Conservation (phyloP, 306 rosid species). For the Cucurbita maxima region DNA sequence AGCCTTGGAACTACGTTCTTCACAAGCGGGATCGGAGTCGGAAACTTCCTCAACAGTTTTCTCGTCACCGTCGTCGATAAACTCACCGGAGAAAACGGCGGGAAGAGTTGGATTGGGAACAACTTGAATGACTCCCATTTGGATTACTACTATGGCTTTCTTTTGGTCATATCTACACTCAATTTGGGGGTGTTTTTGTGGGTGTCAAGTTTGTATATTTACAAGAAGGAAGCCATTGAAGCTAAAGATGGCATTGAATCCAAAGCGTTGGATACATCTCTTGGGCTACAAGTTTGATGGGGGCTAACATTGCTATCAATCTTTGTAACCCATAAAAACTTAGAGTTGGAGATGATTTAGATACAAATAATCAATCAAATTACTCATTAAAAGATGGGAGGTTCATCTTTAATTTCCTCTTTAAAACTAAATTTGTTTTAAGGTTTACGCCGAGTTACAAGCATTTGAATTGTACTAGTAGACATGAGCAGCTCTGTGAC, state of each 20-base stretch:
- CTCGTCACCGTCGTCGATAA: slow-evolving; percentile 42
- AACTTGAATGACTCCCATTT: slow-evolving; percentile 53
- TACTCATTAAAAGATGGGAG: too few relatives aligned
- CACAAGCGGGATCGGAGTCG: slow-evolving; percentile 58
- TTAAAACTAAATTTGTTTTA: too few relatives aligned
- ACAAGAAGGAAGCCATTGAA: slow-evolving; percentile 30
- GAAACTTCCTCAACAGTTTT: slow-evolving; percentile 46
- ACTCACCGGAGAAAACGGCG: slow-evolving; percentile 22
- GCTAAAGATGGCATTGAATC: slow-evolving; percentile 20
- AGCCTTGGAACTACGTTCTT: slow-evolving; percentile 60
- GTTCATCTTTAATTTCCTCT: too few relatives aligned
- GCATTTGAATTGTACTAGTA: too few relatives aligned
- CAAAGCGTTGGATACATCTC: slow-evolving; percentile 17
- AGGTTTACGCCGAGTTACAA: too few relatives aligned
- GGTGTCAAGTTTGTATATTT: slow-evolving; percentile 34
- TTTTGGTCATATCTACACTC: slow-evolving; percentile 32
- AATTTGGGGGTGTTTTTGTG: slow-evolving; percentile 32
- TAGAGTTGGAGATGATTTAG: too few relatives aligned
- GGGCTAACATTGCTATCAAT: background rate
- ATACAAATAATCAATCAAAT: too few relatives aligned
- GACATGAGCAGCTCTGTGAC: too few relatives aligned
- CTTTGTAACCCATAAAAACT: too few relatives aligned
- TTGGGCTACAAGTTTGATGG: slow-evolving; percentile 24
- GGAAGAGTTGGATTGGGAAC: slow-evolving; percentile 51
- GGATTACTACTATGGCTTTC: slow-evolving; percentile 53